These are phyloP conservation scores for Aaosphaeria pasadenensis DNA, from an alignment of 2,329 filamentous ascomycete species.

Conservation along the genomic window DNA sequence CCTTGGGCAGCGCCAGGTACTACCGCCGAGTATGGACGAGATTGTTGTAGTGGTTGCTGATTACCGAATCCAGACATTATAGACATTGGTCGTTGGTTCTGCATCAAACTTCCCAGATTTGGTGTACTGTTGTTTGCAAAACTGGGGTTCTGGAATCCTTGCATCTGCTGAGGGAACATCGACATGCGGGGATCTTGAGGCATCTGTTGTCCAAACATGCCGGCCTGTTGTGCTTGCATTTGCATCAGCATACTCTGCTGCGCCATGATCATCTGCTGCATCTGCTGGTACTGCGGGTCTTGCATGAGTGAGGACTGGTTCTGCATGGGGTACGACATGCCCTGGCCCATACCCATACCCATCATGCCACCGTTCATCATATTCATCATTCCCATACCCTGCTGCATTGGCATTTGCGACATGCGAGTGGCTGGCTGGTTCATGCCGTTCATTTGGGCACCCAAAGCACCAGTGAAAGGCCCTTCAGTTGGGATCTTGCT, in stretches of 20 bases:
- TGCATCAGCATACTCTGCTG: conserved; percentile 47
- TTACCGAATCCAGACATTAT: conserved; percentile 45
- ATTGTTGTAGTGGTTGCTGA: conserved; percentile 42
- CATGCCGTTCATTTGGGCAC: conserved; percentile 29
- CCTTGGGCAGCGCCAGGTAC: conserved; percentile 31
- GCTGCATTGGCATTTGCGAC: conserved; percentile 22
- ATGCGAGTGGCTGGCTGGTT: conserved; percentile 22
- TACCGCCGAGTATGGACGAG: conserved; percentile 21
- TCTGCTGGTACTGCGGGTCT: conserved; percentile 79
- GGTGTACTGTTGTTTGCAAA: conserved; percentile 19
- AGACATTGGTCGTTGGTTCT: conserved; percentile 47
- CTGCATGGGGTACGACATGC: conserved; percentile 27
- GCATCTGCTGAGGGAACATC: conserved; percentile 27
- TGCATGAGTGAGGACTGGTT: conserved; percentile 64
- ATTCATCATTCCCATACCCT: conserved; percentile 15
- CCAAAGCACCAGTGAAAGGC: conserved; percentile 34
- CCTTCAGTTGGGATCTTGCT: conserved; percentile 22
- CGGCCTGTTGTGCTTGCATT: conserved; percentile 52
- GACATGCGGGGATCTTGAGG: conserved; percentile 30
- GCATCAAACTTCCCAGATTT: conserved; percentile 19
- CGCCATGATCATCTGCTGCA: conserved; percentile 74
- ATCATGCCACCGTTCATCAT: conserved; percentile 21
- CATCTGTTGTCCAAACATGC: conserved; percentile 10
- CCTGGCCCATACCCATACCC: conserved; percentile 22
- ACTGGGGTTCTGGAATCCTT: conserved; percentile 15